A percentile compares a stretch with the other conserved stretches of the same genome.
Evolutionary conservation across 192 early-diverging fungal genomes (phyloP).

Genomic region (Coemansia erecta): DNA sequence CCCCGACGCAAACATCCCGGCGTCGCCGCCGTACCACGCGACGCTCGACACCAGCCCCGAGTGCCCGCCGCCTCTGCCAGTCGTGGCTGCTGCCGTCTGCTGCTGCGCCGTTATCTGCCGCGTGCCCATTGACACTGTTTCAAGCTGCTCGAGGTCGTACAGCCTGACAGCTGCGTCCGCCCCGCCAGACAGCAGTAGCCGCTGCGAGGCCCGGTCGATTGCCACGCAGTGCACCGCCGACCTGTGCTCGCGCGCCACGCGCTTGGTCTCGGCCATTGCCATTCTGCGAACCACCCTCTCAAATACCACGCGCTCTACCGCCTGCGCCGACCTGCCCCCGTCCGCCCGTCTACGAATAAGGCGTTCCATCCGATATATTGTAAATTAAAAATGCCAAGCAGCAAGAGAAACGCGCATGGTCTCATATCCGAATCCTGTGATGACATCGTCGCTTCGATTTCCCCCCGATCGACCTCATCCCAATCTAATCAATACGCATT

Average conservation of each 20-base stretch:
- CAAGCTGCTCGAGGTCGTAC: conserved; percentile 32
- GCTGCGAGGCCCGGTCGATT: conserved; percentile 27
- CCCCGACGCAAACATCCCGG: conserved; percentile 77
- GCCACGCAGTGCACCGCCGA: conserved; percentile 37
- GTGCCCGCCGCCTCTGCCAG: conserved; percentile 50
- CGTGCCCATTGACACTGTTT: neutral
- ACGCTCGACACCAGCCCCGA: conserved; percentile 65
- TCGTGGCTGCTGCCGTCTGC: conserved; percentile 8
- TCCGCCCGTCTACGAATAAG: conserved; percentile 22
- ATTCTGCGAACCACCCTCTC: conserved; percentile 18
- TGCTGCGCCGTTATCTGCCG: conserved; percentile 21
- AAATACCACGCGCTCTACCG: conserved; percentile 13
- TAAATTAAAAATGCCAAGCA: no score
- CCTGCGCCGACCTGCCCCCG: conserved; percentile 1
- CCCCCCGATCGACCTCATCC: no score
- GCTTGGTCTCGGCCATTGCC: conserved; percentile 30
- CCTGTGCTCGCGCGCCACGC: conserved; percentile 31
- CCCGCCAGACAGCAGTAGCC: conserved; percentile 37
- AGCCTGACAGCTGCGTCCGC: conserved; percentile 47
- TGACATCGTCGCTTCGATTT: no score
- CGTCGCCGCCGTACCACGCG: conserved; percentile 81
- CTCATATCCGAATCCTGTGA: no score
- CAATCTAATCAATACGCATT: no score
- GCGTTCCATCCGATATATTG: conserved; percentile 9
- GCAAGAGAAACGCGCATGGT: no score